Conservation (phyloP, 768 basidiomycete species). For the Lactarius sp. region DNA sequence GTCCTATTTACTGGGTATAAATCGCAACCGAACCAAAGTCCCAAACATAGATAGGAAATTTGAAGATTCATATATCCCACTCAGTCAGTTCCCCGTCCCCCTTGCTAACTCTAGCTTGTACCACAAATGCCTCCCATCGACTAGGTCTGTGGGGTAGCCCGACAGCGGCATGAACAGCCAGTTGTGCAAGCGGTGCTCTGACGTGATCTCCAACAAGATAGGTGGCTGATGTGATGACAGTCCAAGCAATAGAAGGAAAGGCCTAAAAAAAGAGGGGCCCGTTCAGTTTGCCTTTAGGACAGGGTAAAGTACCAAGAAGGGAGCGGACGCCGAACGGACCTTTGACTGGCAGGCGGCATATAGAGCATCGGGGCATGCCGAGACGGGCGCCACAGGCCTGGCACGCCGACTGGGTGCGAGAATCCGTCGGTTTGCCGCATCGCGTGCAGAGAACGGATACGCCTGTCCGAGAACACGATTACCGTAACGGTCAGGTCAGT, state of each 20-base stretch:
- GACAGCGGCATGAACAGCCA: constrained; percentile 64
- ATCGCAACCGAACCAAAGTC: no score
- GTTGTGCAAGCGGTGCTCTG: constrained; percentile 53
- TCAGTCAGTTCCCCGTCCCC: no score
- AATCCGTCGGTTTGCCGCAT: constrained; percentile 33
- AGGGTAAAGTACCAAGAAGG: not conserved
- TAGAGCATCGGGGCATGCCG: constrained; percentile 52
- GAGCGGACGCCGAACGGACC: constrained; percentile 33
- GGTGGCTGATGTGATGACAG: constrained; percentile 62
- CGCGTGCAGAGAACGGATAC: constrained; percentile 28
- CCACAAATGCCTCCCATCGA: no score
- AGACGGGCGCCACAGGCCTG: constrained; percentile 40
- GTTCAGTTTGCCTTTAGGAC: not conserved
- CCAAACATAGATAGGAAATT: no score
- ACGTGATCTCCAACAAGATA: constrained; percentile 56
- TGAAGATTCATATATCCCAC: no score
- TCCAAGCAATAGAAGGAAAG: constrained; percentile 52
- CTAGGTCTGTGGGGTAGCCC: constrained; percentile 4
- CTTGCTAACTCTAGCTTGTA: no score
- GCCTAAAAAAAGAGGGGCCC: constrained; percentile 37
- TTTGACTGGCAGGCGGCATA: constrained; percentile 74
- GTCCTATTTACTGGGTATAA: no score
- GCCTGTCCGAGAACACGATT: constrained; percentile 30
- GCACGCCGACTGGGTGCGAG: constrained; percentile 45
- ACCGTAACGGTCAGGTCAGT: not conserved